phyloP scores from a whole-genome alignment of 2,329 filamentous ascomycete genomes.

The Sporothrix brasiliensis region DNA sequence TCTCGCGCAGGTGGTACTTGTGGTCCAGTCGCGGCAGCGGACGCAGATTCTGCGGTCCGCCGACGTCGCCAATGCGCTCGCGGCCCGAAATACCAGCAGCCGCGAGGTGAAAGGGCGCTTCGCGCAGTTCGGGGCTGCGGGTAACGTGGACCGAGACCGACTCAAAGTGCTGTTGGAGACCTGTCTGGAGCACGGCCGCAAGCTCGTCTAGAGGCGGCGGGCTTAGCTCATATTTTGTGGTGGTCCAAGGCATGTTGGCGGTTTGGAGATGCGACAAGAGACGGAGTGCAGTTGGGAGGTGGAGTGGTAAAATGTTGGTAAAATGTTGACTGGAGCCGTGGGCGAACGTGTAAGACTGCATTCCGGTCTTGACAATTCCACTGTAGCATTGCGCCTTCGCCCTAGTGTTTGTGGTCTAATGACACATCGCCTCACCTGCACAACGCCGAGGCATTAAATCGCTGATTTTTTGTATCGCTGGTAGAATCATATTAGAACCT shows the following conservation, averaged over 20 bases:
- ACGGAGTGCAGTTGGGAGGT: too few species aligned
- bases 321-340: neutral
- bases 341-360: neutral
- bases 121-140: constrained; percentile 43
- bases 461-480: neutral
- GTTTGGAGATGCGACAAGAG: neutral
- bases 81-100: constrained; percentile 47
- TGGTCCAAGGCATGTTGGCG: constrained; percentile 1
- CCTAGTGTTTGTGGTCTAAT: neutral
- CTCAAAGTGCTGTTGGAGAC: constrained; percentile 20
- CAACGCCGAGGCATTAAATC: neutral
- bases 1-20: constrained; percentile 27
- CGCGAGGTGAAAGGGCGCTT: constrained; percentile 46
- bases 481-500: neutral
- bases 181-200: constrained; percentile 14
- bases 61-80: constrained; percentile 49
- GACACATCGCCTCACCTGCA: neutral
- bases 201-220: constrained; percentile 21
- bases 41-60: constrained; percentile 48
- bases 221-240: constrained; percentile 8
- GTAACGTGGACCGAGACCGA: constrained; percentile 9
- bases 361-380: neutral
- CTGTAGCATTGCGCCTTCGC: constrained; percentile 15
- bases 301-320: too few species aligned
- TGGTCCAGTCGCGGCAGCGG: constrained; percentile 36